A percentile compares a stretch with the other conserved stretches of the same genome.
Conservation (phyloP, 2,329 filamentous ascomycete genomes). For the Didymella segeticola region DNA sequence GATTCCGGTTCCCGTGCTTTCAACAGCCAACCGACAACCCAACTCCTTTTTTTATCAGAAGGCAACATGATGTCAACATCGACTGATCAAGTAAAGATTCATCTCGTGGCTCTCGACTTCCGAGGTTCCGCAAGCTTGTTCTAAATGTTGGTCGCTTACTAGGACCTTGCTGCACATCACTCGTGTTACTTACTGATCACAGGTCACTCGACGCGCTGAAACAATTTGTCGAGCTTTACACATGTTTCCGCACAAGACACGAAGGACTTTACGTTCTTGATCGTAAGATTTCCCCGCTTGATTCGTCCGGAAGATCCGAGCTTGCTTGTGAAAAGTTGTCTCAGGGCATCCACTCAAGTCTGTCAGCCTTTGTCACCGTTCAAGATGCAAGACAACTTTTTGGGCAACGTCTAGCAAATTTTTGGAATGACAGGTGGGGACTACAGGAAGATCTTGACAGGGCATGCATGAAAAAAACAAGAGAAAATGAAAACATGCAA, state of each 20-base stretch:
- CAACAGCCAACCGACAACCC: not conserved
- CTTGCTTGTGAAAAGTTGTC: not conserved
- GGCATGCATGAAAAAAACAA: not conserved
- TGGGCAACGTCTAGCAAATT: constrained; percentile 2
- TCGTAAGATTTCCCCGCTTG: not conserved
- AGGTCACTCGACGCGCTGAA: not conserved
- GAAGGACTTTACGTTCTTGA: not conserved
- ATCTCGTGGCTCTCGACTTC: not conserved
- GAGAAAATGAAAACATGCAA: no score
- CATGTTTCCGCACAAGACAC: not conserved
- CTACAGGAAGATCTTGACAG: constrained; percentile 16
- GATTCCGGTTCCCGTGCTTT: constrained; percentile 5
- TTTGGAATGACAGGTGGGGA: constrained; percentile 19
- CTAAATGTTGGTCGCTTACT: not conserved
- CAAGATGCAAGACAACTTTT: constrained; percentile 1
- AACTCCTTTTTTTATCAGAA: not conserved
- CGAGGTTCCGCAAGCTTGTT: not conserved
- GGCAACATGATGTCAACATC: constrained; percentile 3
- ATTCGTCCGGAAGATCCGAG: not conserved
- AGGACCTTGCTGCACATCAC: not conserved
- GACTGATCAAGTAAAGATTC: not conserved
- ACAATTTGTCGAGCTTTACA: not conserved
- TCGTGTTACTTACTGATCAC: not conserved
- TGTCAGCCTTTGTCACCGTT: constrained; percentile 7
- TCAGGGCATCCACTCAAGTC: constrained; percentile 6